Evolutionary conservation across 108 stramenopile genomes (phyloP), one percentile per base, ranked within the genome.

Genomic region (Cylindrotheca closterium): DNA sequence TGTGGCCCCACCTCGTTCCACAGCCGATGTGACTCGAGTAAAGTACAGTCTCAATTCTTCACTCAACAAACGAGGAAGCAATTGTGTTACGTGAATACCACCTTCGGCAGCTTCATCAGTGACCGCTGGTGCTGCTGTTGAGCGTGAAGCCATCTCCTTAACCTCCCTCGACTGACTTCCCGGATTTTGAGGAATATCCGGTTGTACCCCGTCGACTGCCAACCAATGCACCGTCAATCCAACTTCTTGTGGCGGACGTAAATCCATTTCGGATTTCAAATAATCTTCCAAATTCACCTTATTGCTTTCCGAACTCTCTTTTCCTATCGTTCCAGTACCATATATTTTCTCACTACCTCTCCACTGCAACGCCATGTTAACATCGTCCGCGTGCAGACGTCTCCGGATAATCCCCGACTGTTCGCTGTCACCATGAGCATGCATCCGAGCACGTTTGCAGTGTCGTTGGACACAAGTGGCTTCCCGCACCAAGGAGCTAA

Each of bases 21-120:
- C 63, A 23, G 89, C 78, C 10, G 59, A 46, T 1, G 89, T 90
- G 10, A 93, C 67, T 12, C 86, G 73, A 0, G 77, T 52, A 71
- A 87, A 93, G 67, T 90, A 93, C 30, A 93, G 78, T 45, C 80
- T 79, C 32, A 93, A 65, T 58, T 93, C 92, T 60, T 93, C 92
- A 50, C 88, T 89, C 17, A 93, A 67, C 22, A 93, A 67, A 49
- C 84, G 86, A 21, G 86, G 85, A 52, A 85, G 77, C 34, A 93
- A 57, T 59, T 89, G 85, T 31, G 83, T 77, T 17, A 87, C 82
- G 19, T 75, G 69, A 17, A 88, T 73, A 4, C 73, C 76, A 46
- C 74, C 74, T 4, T 29, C 45, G 5, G 51, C 17, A 2, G 52
- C 8, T 31, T n/a, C 45, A 42, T 72, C 31, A 19, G 61, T 45